These are phyloP conservation scores for Vishniacozyma victoriae DNA, from an alignment of 768 basidiomycete species.

Conservation along the genomic window DNA sequence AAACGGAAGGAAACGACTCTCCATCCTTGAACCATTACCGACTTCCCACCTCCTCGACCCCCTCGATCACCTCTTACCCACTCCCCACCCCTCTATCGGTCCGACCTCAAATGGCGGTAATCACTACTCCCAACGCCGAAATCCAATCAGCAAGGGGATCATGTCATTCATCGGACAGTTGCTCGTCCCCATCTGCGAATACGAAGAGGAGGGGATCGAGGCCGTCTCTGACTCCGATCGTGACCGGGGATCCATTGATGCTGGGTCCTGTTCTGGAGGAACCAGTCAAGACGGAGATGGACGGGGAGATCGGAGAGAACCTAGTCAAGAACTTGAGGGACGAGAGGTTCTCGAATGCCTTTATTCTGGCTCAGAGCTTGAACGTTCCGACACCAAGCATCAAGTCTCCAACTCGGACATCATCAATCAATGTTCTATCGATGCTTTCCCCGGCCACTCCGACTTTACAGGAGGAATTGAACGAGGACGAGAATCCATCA, in stretches of 20 bases:
- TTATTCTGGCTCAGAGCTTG: not conserved
- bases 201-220: too few species aligned
- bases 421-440: too few species aligned
- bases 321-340: not conserved
- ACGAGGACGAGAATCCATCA: too few species aligned
- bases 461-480: too few species aligned
- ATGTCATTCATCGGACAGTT: conserved; percentile 18
- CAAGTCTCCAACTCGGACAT: too few species aligned
- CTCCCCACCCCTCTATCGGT: not conserved
- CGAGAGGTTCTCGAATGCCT: not conserved
- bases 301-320: not conserved
- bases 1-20: conserved; percentile 18
- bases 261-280: not conserved
- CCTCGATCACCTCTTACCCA: conserved; percentile 18
- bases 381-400: not conserved
- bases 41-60: conserved; percentile 20
- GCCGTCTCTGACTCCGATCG: not conserved
- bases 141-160: conserved; percentile 3
- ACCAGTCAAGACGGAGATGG: not conserved
- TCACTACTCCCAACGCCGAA: not conserved
- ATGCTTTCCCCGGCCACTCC: too few species aligned
- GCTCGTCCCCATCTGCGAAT: conserved; percentile 21
- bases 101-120: not conserved
- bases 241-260: not conserved
- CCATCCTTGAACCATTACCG: conserved; percentile 26